Conservation (phyloP, 2,329 filamentous ascomycete genomes). For the Thelonectria discophora region DNA sequence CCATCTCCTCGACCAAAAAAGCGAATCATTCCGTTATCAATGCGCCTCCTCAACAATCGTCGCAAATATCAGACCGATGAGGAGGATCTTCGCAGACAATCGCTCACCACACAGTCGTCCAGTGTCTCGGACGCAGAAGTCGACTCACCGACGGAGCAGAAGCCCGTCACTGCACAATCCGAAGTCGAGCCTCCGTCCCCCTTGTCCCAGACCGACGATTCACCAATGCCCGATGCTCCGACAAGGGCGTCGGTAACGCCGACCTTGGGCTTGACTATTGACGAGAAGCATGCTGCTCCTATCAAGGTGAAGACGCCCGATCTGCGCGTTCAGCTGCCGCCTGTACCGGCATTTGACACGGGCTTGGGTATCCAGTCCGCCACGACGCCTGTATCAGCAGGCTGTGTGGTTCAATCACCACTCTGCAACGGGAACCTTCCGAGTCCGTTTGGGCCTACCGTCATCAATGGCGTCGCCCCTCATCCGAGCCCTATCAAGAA, state of each 20-base stretch:
- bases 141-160: conserved; percentile 50
- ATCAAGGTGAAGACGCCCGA: conserved; percentile 55
- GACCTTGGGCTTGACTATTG: conserved; percentile 19
- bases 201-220: conserved; percentile 37
- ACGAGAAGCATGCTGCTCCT: conserved; percentile 27
- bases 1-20: conserved; percentile 53
- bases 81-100: conserved; percentile 46
- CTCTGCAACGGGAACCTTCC: conserved; percentile 53
- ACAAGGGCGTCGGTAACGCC: conserved; percentile 40
- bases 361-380: conserved; percentile 46
- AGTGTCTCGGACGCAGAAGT: conserved; percentile 52
- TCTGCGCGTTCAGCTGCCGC: conserved; percentile 65
- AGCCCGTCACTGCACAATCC: conserved; percentile 30
- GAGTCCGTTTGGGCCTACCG: conserved; percentile 54
- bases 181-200: conserved; percentile 39
- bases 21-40: conserved; percentile 62
- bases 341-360: conserved; percentile 60
- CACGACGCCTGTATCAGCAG: conserved; percentile 59
- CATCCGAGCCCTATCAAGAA: conserved; percentile 71
- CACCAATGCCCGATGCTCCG: conserved; percentile 45
- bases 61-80: conserved; percentile 54
- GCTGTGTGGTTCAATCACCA: conserved; percentile 59
- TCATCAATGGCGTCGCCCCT: conserved; percentile 54
- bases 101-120: conserved; percentile 33
- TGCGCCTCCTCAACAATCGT: conserved; percentile 60